Base-by-base conservation (phyloP, 495 filamentous ascomycete genomes). In the Trichoderma virens region DNA sequence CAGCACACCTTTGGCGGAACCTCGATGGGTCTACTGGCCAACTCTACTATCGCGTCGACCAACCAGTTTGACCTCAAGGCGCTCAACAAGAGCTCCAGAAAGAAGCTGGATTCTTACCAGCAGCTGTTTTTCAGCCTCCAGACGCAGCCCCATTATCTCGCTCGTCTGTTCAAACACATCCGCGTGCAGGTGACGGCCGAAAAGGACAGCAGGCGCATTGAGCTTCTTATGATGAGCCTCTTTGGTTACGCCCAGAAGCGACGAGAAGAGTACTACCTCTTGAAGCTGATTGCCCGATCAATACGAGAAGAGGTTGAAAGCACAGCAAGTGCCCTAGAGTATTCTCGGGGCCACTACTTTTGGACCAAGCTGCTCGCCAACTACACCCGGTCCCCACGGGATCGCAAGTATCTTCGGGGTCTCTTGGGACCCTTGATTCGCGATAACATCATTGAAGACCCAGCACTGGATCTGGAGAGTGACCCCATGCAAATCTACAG, bases 401-500 rank as follows among this genome's bases (percentile, higher is more conserved):
- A 97, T 72, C 86, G 94, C 62, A 96, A 96, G 67, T 99, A 91
- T 75, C 81, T 98, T 70, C 85, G 90, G 35, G 90, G 94, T 68
- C 78, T 96, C 11, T 75, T 97, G 13, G 91, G 91, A 16, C 85
- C 90, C 8, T 75, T 97, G 38, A 88, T 98, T 65, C 86, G 87
- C 66, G 87, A 94, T 66, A 91, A 92, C 69, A 88, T 98, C 71
- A 88, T 97, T 56, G 93, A 96, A 34, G 95, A 97, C 66, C 87
- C 90, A 7, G 87, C 88, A 9, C 80, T 98, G 61, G 93, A 98
- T 68, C 81, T 99, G 18, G 94, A 99, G 74, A 97, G 93, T 70
- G 94, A 99, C 71, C 94, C 94, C 0, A 89, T 98, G 80, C 93
- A 97, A 68, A 99, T 99, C 61, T 97, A 99, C 76, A 85, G 91